Evolutionary conservation across 208 protist genomes (phyloP).

Genomic region (Trypanosoma cruzi): DNA sequence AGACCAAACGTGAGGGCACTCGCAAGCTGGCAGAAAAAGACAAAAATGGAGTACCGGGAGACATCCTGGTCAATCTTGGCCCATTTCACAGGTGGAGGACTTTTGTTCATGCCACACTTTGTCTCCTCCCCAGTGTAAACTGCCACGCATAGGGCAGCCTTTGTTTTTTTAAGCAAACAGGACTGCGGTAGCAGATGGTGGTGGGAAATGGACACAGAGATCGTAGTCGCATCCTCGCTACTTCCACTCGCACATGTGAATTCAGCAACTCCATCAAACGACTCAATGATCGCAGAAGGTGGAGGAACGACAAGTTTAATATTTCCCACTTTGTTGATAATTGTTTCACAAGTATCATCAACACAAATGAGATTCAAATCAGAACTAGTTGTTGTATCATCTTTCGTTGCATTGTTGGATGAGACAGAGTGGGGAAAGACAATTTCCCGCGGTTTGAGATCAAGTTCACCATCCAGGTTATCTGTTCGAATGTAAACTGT

Average conservation of each 20-base stretch:
- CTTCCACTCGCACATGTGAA: constrained; percentile 17
- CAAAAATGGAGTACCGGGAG: constrained; percentile 79
- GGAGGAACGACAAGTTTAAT: constrained; percentile 59
- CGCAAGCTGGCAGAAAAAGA: constrained; percentile 91
- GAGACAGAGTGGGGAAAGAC: constrained; percentile 32
- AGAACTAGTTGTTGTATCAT: neutral
- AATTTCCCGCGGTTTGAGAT: constrained; percentile 89
- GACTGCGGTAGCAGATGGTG: constrained; percentile 90
- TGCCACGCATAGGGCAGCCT: constrained; percentile 76
- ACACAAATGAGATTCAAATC: constrained; percentile 21
- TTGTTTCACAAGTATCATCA: constrained; percentile 21
- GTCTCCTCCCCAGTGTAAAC: constrained; percentile 97
- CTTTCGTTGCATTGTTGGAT: neutral
- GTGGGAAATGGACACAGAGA: constrained; percentile 49
- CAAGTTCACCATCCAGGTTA: constrained; percentile 95
- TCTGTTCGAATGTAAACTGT: constrained; percentile 91
- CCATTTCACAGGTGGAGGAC: constrained; percentile 86
- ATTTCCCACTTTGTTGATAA: constrained; percentile 25
- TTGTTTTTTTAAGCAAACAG: constrained; percentile 86
- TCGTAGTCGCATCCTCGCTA: neutral
- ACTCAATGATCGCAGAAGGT: constrained; percentile 85
- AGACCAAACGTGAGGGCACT: constrained; percentile 81
- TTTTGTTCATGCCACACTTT: constrained; percentile 95
- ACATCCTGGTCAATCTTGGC: constrained; percentile 93
- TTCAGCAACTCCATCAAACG: constrained; percentile 79